Evolutionary conservation across 441 rosid genomes (phyloP), one percentile per base, ranked within the genome.

Genomic region (Erodium chrysanthum): DNA sequence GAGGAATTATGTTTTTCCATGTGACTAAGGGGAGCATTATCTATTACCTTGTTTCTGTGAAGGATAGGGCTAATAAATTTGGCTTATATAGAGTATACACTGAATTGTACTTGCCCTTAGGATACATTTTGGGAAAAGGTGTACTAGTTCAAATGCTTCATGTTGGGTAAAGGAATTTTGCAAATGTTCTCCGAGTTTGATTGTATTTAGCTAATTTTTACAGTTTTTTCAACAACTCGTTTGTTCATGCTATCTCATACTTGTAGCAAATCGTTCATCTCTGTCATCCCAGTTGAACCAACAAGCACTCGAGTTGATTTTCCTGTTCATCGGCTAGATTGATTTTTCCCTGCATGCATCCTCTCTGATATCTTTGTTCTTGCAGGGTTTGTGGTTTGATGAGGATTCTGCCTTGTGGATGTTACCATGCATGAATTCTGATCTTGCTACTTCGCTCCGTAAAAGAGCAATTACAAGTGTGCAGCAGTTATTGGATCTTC

Each of bases 361-460:
- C 21, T 50, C 74, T 50, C 37, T 48, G 44, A 20, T 31, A 25
- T 62, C 64, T 54, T 59, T 29, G 25, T 65, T 62, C 37, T 65
- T 33, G 42, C 74, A 94, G 99, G 99, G 99, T 76, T 78, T 86
- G 79, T 91, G 99, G 99, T 89, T 80, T 52, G 97, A 86, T 66
- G 73, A 81, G 65, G 89, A 84, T 83, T 89, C 96, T 59, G 68
- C 91, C 9, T 69, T 94, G 70, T 84, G 94, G 96, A 89, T 91
- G 96, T 69, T 94, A 81, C 92, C 94, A 46, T 88, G 94, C 87
- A 91, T 94, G 97, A 86, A 81, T 74, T 70, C 76, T 64, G 92
- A 89, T 74, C 89, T 89, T 44, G 79, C 72, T 14, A 74, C 74
- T 40, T 70, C 71, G 31, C 84, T 91, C 50, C 75, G 80, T 44